Evolutionary conservation across 345 rosid genomes (phyloP).

Genomic region (Pugionium cornutum): DNA sequence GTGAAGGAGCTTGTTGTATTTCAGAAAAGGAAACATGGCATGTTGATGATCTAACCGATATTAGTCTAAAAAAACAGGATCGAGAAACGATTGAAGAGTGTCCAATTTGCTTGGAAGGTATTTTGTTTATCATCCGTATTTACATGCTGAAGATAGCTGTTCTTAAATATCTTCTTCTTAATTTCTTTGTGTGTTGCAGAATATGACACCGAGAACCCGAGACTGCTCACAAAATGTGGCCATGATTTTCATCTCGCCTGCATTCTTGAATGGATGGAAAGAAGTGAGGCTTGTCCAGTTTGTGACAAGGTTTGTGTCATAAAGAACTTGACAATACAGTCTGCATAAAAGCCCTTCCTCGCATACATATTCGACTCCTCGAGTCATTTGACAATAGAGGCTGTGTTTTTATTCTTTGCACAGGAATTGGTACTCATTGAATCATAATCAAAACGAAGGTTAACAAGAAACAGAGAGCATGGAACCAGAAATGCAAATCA

Average conservation of each 20-base stretch:
- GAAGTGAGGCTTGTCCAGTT: constrained; percentile 88
- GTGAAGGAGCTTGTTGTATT: constrained; percentile 45
- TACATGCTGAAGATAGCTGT: background rate
- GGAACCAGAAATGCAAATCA: constrained; percentile 1
- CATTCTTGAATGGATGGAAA: constrained; percentile 96
- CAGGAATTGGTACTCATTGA: constrained; percentile 33
- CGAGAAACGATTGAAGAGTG: constrained; percentile 59
- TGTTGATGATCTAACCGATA: constrained; percentile 45
- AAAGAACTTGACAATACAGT: too few relatives aligned
- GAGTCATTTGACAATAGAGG: background rate
- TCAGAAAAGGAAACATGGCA: constrained; percentile 53
- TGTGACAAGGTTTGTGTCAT: constrained; percentile 73
- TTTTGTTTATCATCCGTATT: background rate
- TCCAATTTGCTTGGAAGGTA: constrained; percentile 96
- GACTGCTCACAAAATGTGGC: constrained; percentile 70
- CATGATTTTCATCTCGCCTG: constrained; percentile 88
- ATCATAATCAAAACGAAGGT: constrained; percentile 10
- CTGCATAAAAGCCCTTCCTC: background rate
- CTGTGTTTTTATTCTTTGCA: background rate
- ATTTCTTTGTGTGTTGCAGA: constrained; percentile 47
- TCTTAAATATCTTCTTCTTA: background rate
- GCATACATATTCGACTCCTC: background rate
- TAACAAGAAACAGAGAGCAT: background rate
- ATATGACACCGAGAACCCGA: constrained; percentile 80
- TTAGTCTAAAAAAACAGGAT: constrained; percentile 44